These are phyloP conservation scores for Leccinum fibrillosum DNA, from an alignment of 768 basidiomycete genomes.

Conservation along the genomic window DNA sequence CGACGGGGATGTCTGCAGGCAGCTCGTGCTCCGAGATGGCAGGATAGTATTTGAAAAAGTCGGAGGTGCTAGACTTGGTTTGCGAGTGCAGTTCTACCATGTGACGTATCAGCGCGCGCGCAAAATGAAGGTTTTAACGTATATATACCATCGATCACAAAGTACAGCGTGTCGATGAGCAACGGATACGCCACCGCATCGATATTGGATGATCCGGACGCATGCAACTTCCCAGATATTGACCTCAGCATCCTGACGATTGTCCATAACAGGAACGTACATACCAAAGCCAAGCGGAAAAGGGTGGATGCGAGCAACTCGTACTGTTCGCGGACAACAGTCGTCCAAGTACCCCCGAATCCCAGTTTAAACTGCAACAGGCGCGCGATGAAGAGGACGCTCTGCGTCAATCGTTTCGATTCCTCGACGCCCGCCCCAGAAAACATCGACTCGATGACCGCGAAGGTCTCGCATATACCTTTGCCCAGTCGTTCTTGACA, in stretches of 20 bases:
- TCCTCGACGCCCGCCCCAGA: slow-evolving; percentile 19
- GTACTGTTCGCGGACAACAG: slow-evolving; percentile 44
- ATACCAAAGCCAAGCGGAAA: slow-evolving; percentile 51
- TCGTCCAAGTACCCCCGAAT: slow-evolving; percentile 57
- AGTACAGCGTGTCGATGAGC: slow-evolving; percentile 71
- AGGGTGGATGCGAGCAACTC: slow-evolving; percentile 40
- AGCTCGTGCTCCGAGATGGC: slow-evolving; percentile 46
- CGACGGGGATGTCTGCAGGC: slow-evolving; percentile 50
- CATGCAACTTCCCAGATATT: slow-evolving; percentile 44
- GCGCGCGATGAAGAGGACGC: slow-evolving; percentile 57
- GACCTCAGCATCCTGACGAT: neutral
- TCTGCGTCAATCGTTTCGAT: slow-evolving; percentile 34
- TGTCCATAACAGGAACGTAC: slow-evolving; percentile 23
- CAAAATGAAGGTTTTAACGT: neutral
- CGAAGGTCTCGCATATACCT: slow-evolving; percentile 41
- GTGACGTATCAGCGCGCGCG: neutral
- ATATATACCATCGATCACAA: slow-evolving; percentile 65
- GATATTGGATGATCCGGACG: slow-evolving; percentile 44
- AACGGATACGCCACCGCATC: slow-evolving; percentile 61
- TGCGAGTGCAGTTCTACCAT: slow-evolving; percentile 60
- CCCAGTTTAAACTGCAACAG: slow-evolving; percentile 73
- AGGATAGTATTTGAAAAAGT: slow-evolving; percentile 68
- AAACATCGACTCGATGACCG: slow-evolving; percentile 37
- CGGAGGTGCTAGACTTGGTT: slow-evolving; percentile 45
- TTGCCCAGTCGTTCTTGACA: slow-evolving; percentile 56